Evolutionary conservation across 371 early-diverging fungal species (phyloP).

Genomic region (Lichtheimia ornata): DNA sequence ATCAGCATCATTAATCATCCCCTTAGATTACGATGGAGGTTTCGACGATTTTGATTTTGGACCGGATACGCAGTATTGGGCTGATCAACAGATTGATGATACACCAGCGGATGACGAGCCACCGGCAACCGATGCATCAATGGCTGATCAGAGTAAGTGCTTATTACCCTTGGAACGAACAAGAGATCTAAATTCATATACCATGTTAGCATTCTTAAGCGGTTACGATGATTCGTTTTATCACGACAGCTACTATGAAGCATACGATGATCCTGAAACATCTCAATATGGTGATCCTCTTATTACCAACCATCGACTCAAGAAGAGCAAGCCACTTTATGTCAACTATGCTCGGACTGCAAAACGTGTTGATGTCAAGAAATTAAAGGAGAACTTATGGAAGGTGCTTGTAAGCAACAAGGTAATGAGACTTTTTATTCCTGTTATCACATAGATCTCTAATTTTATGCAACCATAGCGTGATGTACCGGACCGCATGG

Average conservation of each 20-base stretch:
- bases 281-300: conserved; percentile 38
- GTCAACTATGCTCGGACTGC: conserved; percentile 86
- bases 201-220: conserved; percentile 21
- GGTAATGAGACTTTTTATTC: conserved; percentile 6
- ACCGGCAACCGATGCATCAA: conserved; percentile 13
- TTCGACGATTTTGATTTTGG: conserved; percentile 24
- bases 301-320: conserved; percentile 44
- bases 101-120: neutral
- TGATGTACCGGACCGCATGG: neutral
- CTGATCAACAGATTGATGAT: conserved; percentile 22
- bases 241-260: conserved; percentile 28
- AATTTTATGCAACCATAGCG: neutral
- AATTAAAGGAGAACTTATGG: conserved; percentile 96
- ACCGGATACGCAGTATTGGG: conserved; percentile 45
- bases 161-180: neutral
- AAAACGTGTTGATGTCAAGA: conserved; percentile 93
- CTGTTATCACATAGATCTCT: neutral
- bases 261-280: conserved; percentile 24
- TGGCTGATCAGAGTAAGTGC: conserved; percentile 29
- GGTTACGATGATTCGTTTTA: conserved; percentile 34
- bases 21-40: conserved; percentile 12
- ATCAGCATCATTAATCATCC: neutral
- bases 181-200: conserved; percentile 10
- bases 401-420: conserved; percentile 36
- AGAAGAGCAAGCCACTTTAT: conserved; percentile 69